Base-by-base conservation (phyloP, 257 asterid species). In the Knoxia roxburghii region DNA sequence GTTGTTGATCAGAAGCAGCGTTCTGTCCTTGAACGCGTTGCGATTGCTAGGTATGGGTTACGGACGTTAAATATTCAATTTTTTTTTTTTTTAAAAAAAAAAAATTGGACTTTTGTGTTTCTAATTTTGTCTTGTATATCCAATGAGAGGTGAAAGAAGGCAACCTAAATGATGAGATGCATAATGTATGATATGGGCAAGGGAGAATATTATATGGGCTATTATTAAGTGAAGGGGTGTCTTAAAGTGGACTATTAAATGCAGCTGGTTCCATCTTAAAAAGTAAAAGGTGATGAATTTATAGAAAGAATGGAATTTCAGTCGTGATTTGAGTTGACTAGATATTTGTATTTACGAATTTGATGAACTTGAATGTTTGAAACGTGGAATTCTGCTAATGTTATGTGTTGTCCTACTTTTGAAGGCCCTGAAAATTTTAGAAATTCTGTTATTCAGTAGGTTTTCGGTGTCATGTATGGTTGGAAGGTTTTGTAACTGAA, bases 21-120 rank as follows among this genome's bases (percentile, higher is more conserved):
- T 21, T 70, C 76, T 48, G 79, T 84, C 57, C 94, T 90, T 40
- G 90, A 84, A 30, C 87, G 87, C 61, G 90, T 93, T 7, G 95
- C 99, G 13, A 73, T 79, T 68, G 94, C 97, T 53, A 75, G 98
- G 98, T 89, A 76, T 56, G 78, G 57, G 35, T 55, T 89, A 76
- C 59, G 77, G 52, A 50, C 35, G 45, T 65, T 4, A 7, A 46
- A 4, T 7, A 48, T n/a, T n/a, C n/a, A n/a, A n/a, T n/a, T n/a
- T n/a, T n/a, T n/a, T n/a, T n/a, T n/a, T n/a, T n/a, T n/a, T n/a
- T n/a, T n/a, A n/a, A n/a, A n/a, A n/a, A n/a, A n/a, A n/a, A n/a
- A n/a, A n/a, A n/a, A n/a, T n/a, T n/a, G n/a, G n/a, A n/a, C n/a
- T n/a, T n/a, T n/a, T n/a, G n/a, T n/a, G n/a, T n/a, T n/a, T n/a